Evolutionary conservation across 257 asterid species (phyloP), one percentile per base, ranked within the genome.

Genomic region (Handroanthus guayacan): DNA sequence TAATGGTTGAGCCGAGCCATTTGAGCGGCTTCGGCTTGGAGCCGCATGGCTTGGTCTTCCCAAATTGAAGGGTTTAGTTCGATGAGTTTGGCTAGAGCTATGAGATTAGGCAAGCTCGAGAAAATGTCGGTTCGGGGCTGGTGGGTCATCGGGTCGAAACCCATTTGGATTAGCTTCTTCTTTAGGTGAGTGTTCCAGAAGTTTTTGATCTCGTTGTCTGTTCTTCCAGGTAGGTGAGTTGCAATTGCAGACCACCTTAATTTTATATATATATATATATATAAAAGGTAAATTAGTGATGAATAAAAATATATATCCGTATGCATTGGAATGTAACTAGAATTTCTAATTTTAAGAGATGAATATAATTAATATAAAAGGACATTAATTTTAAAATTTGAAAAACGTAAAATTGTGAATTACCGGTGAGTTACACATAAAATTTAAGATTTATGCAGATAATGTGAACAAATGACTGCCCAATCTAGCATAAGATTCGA

Each of bases 201-300:
- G 55, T 92, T 92, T 78, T 92, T 92, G 0, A 92, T 90, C 75
- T 90, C 97, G 66, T 92, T 92, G 71, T 92, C 97, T 0, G 97
- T 92, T 81, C 97, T 78, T 14, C 97, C 94, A 0, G 97, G 97
- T 14, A 92, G 79, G 60, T 87, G 92, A 0, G 94, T 87, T 6
- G 98, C 98, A 71, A 92, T 92, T 1, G 97, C 89, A 0, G 97
- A 90, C 97, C 97, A 92, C 82, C 98, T 92, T 37, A 44, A 44
- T 16, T 64, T 16, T 0, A 70, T 48, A 11, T 10, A 71, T 9
- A 10, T 11, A 34, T 3, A 48, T 69, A 16, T 6, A 34, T 52
- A 9, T n/a, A 13, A 41, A 14, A 12, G 5, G 54, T 34, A 69
- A 20, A 31, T 60, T 25, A 20, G 3, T 60, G 3, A 8, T 39